Evolutionary conservation across 768 basidiomycete genomes (phyloP).

Genomic region (Podaxis sp.): DNA sequence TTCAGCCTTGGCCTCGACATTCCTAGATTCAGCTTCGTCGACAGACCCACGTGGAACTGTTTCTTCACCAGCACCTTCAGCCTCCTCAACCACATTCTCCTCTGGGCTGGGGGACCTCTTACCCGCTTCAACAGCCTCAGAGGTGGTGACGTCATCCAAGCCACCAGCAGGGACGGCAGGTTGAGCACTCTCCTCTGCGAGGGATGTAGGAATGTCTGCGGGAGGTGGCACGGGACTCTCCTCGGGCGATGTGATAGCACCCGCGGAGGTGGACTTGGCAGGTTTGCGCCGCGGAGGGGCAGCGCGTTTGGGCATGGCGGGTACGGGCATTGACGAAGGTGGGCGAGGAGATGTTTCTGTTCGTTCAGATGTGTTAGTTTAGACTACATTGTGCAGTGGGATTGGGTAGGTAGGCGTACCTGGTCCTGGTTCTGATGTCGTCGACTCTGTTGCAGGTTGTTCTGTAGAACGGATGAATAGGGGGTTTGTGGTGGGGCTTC

Average conservation of each 20-base stretch:
- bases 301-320: conserved; percentile 68
- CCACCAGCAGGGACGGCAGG: not conserved
- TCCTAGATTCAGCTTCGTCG: not conserved
- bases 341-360: conserved; percentile 34
- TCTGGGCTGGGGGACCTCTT: not conserved
- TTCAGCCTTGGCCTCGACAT: not conserved
- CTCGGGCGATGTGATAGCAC: not conserved
- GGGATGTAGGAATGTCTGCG: not conserved
- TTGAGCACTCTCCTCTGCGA: not conserved
- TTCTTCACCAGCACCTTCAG: not conserved
- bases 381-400: not conserved
- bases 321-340: conserved; percentile 64
- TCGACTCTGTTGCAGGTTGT: not conserved
- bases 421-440: not conserved
- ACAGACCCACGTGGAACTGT: too few species aligned
- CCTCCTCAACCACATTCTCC: not conserved
- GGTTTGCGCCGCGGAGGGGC: conserved; percentile 67
- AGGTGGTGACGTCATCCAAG: not conserved
- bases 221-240: conserved; percentile 4
- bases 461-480: not conserved
- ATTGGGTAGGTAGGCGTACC: not conserved
- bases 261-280: conserved; percentile 22
- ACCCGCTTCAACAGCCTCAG: not conserved
- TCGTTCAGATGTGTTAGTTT: not conserved
- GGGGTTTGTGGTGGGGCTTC: too few species aligned